These are phyloP conservation scores for Candida qinlingensis DNA, from an alignment of 805 yeast genomes.

Conservation along the genomic window DNA sequence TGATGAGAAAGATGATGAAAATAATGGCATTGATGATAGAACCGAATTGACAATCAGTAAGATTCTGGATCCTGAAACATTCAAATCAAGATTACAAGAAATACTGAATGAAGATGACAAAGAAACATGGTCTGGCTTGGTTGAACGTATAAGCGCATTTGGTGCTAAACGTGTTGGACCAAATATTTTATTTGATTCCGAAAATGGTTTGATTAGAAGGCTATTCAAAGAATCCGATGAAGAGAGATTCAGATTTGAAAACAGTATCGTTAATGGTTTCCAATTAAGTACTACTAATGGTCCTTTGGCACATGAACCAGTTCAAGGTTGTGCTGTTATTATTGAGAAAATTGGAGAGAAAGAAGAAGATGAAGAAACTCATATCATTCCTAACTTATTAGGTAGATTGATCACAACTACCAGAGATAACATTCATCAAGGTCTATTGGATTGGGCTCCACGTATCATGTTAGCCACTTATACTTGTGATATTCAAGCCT, in stretches of 20 bases:
- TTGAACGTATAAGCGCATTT: conserved; percentile 50
- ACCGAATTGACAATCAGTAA: conserved; percentile 17
- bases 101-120: conserved; percentile 25
- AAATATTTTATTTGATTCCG: conserved; percentile 61
- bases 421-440: conserved; percentile 65
- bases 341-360: conserved; percentile 35
- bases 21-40: conserved; percentile 20
- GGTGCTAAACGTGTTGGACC: conserved; percentile 79
- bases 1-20: conserved; percentile 16
- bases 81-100: conserved; percentile 30
- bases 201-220: conserved; percentile 30
- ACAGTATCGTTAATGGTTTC: conserved; percentile 74
- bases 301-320: conserved; percentile 82
- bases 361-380: conserved; percentile 22
- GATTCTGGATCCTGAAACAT: conserved; percentile 24
- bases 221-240: conserved; percentile 19
- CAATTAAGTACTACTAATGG: conserved; percentile 80
- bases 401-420: conserved; percentile 74
- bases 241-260: conserved; percentile 40
- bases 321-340: conserved; percentile 68
- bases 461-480: conserved; percentile 90
- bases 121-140: conserved; percentile 26
- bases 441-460: conserved; percentile 79
- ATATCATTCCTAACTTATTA: conserved; percentile 40
- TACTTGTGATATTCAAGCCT: conserved; percentile 90